Base-by-base conservation (phyloP, 176 grass and related monocot genomes). In the Carex cristatella region DNA sequence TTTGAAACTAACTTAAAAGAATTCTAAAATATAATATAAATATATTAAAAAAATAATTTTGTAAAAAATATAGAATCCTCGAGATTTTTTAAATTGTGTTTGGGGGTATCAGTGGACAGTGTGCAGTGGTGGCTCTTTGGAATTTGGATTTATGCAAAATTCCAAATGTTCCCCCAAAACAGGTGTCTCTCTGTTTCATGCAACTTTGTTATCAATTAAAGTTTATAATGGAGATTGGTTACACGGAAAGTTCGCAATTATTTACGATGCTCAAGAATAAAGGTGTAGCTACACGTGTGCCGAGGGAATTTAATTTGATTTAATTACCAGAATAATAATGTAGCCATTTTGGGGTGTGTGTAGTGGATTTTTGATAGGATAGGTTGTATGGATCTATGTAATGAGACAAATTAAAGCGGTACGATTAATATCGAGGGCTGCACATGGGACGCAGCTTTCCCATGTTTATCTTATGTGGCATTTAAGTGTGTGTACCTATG, bases 201-300 rank as follows among this genome's bases (percentile, higher is more conserved):
- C 73, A 78, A 57, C 70, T 35, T 35, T 35, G 74, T 54, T 18
- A 35, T 58, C 58, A 31, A 79, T 57, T 79, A 58, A 79, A 79
- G 28, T 58, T 58, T 0, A 58, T 53, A 55, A 51, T 53, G 38
- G 42, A 74, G 42, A 74, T 74, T 51, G 42, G n/a, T 51, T 49
- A 51, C 42, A 11, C 6, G 19, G 30, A 46, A 64, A 81, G 79
- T 46, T 65, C 42, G 23, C 42, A 67, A 83, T 67, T 83, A 33
- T 42, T 42, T 54, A 49, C 65, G 13, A 18, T 48, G 12, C 79
- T 51, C 38, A 23, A 82, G 13, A 48, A 64, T 65, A 82, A 82
- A 82, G 79, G 57, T 28, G 0, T 16, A 27, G 13, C 14, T 69
- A 83, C 62, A 83, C 80, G 80, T 83, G 81, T 69, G 81, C 68